These are phyloP conservation scores for Pestalotiopsis sp. DNA, from an alignment of 2,329 filamentous ascomycete species.

Conservation along the genomic window DNA sequence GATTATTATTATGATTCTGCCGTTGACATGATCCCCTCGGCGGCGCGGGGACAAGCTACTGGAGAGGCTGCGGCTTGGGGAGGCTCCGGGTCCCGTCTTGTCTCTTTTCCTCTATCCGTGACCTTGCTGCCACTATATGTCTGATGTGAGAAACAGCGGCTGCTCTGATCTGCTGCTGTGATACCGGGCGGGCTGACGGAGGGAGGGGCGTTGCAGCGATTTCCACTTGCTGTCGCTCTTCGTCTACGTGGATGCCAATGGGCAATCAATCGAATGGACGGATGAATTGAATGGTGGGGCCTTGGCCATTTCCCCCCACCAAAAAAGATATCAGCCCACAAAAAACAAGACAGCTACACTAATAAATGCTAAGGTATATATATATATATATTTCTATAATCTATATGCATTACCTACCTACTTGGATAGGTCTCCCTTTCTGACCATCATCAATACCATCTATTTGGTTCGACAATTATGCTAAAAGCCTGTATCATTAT, in stretches of 20 bases:
- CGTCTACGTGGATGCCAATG: neutral
- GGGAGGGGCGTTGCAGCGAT: neutral
- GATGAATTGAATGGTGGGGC: neutral
- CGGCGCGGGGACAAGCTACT: neutral
- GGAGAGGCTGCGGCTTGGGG: neutral
- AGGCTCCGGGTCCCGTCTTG: too few species aligned
- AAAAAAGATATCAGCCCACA: conserved; percentile 8
- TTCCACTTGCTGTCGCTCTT: neutral
- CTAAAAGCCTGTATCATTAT: too few species aligned
- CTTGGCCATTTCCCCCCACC: conserved; percentile 1
- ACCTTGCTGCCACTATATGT: too few species aligned
- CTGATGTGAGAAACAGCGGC: too few species aligned
- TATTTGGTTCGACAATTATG: too few species aligned
- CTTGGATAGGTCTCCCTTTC: too few species aligned
- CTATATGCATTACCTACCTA: too few species aligned
- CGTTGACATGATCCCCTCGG: neutral
- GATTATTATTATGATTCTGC: neutral
- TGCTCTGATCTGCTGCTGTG: neutral
- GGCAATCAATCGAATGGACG: neutral
- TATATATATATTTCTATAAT: too few species aligned
- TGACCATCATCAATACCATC: too few species aligned
- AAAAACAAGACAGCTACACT: neutral
- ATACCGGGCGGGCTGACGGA: neutral
- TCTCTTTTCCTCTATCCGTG: too few species aligned
- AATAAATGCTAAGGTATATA: too few species aligned